Conservation (phyloP, 2,329 filamentous ascomycete genomes). For the Alternaria tenuissima region DNA sequence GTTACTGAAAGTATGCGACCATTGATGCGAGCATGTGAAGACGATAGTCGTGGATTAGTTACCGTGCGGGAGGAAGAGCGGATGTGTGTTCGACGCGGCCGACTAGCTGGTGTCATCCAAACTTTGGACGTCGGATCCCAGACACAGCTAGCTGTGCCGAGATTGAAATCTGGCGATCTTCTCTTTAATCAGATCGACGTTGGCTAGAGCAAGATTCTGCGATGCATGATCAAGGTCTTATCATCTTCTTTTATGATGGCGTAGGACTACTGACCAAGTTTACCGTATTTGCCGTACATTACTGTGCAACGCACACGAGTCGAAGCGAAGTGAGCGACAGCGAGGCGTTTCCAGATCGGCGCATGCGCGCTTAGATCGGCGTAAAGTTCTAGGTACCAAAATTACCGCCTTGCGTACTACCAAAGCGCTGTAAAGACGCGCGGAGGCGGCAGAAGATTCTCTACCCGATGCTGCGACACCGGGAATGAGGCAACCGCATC, state of each 20-base stretch:
- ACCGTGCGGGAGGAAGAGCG: conserved; percentile 2
- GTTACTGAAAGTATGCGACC: not conserved
- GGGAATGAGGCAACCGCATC: not conserved
- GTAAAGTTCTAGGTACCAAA: not conserved
- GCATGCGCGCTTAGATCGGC: not conserved
- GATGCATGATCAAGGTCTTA: not conserved
- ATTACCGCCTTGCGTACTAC: not conserved
- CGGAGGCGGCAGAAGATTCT: not conserved
- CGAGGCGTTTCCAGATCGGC: not conserved
- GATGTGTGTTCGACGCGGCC: not conserved
- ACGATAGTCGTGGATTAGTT: not conserved
- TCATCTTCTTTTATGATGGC: not conserved
- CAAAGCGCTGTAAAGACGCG: not conserved
- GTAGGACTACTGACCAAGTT: not conserved
- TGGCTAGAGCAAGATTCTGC: not conserved
- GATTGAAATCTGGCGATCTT: not conserved
- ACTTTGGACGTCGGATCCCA: not conserved
- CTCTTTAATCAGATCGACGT: not conserved
- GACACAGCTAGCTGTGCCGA: not conserved
- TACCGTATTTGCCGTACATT: not conserved
- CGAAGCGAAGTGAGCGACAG: not conserved
- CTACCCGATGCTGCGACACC: not conserved
- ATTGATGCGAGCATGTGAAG: not conserved
- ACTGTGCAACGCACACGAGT: not conserved
- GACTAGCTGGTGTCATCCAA: not conserved